A percentile compares a stretch with the other conserved stretches of the same genome.
phyloP scores from a whole-genome alignment of 805 yeast species.

The Yamadazyma paraphyllophila region DNA sequence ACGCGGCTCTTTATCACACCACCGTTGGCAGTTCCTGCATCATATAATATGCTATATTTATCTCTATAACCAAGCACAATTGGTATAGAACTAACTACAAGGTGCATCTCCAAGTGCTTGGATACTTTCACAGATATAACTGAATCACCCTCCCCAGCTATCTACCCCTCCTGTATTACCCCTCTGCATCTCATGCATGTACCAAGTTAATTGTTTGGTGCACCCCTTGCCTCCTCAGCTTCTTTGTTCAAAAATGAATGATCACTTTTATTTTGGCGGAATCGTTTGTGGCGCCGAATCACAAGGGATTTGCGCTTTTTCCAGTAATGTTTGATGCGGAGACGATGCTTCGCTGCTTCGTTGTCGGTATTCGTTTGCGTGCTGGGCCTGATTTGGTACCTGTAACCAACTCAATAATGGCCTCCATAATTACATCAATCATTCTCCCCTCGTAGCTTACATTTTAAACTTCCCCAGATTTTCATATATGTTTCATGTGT shows the following conservation, averaged over 20 bases:
- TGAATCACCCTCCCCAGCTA: background rate
- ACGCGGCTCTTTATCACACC: too few relatives aligned
- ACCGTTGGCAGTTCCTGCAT: too few relatives aligned
- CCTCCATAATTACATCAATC: too few relatives aligned
- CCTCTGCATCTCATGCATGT: background rate
- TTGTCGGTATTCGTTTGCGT: background rate
- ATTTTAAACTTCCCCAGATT: too few relatives aligned
- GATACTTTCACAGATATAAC: too few relatives aligned
- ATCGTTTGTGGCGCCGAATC: background rate
- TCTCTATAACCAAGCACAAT: too few relatives aligned
- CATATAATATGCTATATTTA: too few relatives aligned
- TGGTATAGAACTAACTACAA: too few relatives aligned
- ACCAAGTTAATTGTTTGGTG: background rate
- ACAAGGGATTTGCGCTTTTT: background rate
- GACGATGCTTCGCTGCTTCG: background rate
- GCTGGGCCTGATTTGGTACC: too few relatives aligned
- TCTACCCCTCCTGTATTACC: background rate
- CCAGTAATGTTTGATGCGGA: background rate
- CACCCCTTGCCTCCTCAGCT: background rate
- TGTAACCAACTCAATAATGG: too few relatives aligned
- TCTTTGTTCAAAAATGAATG: constrained; percentile 3
- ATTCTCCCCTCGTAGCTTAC: background rate
- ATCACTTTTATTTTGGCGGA: background rate
- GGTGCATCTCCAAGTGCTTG: too few relatives aligned
- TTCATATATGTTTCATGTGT: too few relatives aligned